These are phyloP conservation scores for Colletotrichum trifolii DNA, from an alignment of 2,329 filamentous ascomycete species.

Conservation along the genomic window DNA sequence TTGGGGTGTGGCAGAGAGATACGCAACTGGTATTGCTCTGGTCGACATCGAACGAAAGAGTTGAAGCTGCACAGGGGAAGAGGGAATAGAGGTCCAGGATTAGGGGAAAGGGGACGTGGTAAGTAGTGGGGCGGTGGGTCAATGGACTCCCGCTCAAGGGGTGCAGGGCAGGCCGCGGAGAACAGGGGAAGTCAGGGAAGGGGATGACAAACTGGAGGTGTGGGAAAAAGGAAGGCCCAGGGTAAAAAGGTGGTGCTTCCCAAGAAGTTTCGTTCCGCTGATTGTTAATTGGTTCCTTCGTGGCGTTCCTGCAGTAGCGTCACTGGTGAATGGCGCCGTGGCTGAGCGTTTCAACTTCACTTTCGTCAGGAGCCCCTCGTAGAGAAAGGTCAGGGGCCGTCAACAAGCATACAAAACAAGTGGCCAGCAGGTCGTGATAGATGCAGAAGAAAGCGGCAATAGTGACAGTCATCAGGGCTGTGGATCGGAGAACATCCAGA, in stretches of 20 bases:
- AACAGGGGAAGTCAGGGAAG: no score
- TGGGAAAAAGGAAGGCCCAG: slow-evolving; percentile 2
- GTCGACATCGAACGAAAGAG: background rate
- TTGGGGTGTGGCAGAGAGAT: background rate
- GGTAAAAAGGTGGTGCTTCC: background rate
- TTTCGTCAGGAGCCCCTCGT: slow-evolving; percentile 15
- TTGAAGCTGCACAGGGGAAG: slow-evolving; percentile 13
- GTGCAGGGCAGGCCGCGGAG: background rate
- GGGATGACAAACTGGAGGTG: background rate
- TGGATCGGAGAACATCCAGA: background rate
- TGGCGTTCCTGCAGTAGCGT: slow-evolving; percentile 37
- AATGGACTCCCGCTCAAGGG: background rate
- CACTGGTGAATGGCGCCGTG: slow-evolving; percentile 23
- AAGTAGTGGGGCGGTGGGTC: slow-evolving; percentile 20
- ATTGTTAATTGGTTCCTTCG: slow-evolving; percentile 19
- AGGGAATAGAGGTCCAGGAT: background rate
- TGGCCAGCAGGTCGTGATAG: background rate
- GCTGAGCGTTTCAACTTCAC: slow-evolving; percentile 38
- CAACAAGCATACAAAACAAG: background rate
- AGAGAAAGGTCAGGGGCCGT: background rate
- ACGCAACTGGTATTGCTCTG: background rate
- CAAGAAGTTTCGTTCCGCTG: slow-evolving; percentile 23
- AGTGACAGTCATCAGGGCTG: slow-evolving; percentile 3
- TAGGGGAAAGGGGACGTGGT: slow-evolving; percentile 13
- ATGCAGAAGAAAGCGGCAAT: background rate